Evolutionary conservation across 2,329 filamentous ascomycete species (phyloP).

Genomic region (Lecanicillium sp.): DNA sequence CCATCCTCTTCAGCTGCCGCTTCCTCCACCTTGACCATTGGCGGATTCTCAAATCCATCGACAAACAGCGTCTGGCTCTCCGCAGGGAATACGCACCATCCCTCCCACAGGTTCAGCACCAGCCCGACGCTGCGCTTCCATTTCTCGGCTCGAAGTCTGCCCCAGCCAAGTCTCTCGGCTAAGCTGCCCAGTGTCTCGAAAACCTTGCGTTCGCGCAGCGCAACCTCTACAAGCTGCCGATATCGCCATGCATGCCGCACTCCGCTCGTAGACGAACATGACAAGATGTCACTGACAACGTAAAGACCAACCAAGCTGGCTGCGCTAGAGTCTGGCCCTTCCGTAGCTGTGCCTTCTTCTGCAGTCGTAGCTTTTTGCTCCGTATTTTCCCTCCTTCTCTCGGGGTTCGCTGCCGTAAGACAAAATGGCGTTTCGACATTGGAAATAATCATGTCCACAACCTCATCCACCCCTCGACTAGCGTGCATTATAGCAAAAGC

Average conservation of each 20-base stretch:
- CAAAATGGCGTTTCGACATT: constrained; percentile 75
- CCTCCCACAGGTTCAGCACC: constrained; percentile 63
- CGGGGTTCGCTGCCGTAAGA: constrained; percentile 61
- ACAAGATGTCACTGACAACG: constrained; percentile 67
- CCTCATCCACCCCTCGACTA: constrained; percentile 76
- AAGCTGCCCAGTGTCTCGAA: constrained; percentile 71
- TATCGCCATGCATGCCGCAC: constrained; percentile 84
- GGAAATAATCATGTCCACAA: constrained; percentile 77
- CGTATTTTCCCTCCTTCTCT: constrained; percentile 31
- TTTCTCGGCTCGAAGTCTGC: constrained; percentile 72
- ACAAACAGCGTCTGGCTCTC: constrained; percentile 65
- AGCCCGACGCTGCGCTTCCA: constrained; percentile 70
- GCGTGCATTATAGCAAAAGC: constrained; percentile 86
- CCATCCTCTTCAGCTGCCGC: constrained; percentile 16
- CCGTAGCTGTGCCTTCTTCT: constrained; percentile 25
- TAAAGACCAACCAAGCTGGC: constrained; percentile 77
- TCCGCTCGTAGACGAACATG: constrained; percentile 65
- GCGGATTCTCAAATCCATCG: constrained; percentile 62
- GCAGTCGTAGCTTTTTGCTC: constrained; percentile 28
- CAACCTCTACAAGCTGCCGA: constrained; percentile 67
- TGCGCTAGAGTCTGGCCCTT: constrained; percentile 54
- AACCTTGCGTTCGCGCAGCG: constrained; percentile 57
- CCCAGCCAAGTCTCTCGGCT: constrained; percentile 67
- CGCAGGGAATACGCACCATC: constrained; percentile 65
- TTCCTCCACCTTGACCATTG: constrained; percentile 28